Evolutionary conservation across 192 early-diverging fungal species (phyloP).

Genomic region (Entophlyctis helioformis): DNA sequence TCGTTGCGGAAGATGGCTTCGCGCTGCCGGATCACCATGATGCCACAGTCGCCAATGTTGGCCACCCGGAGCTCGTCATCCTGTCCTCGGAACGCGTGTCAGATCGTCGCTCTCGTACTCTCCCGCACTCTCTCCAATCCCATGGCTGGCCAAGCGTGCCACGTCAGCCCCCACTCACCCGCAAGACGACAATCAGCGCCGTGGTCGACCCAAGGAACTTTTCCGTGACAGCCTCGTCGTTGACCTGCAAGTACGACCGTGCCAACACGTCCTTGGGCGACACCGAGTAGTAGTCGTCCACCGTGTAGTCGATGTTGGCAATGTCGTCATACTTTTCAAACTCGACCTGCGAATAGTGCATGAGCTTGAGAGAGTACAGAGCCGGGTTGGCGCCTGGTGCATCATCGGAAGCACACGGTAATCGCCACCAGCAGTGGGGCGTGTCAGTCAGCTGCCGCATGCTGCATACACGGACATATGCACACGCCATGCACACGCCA

Average conservation of each 20-base stretch:
- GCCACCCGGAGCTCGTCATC: slow-evolving; percentile 89
- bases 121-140: too few species aligned
- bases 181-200: slow-evolving; percentile 72
- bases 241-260: slow-evolving; percentile 61
- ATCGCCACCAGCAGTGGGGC: too few species aligned
- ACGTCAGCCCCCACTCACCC: slow-evolving; percentile 30
- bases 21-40: slow-evolving; percentile 75
- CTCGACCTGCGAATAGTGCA: slow-evolving; percentile 82
- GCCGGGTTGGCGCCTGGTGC: slow-evolving; percentile 82
- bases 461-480: too few species aligned
- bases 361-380: slow-evolving; percentile 80
- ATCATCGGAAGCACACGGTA: too few species aligned
- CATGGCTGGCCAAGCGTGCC: too few species aligned
- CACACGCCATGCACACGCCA: too few species aligned
- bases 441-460: too few species aligned
- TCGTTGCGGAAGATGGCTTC: slow-evolving; percentile 86
- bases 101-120: too few species aligned
- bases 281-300: slow-evolving; percentile 65
- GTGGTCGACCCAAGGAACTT: slow-evolving; percentile 86
- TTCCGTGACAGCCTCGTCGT: slow-evolving; percentile 57
- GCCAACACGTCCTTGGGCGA: slow-evolving; percentile 76
- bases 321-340: slow-evolving; percentile 78
- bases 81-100: too few species aligned
- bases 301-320: slow-evolving; percentile 49
- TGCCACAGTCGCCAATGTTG: slow-evolving; percentile 90